phyloP scores from a whole-genome alignment of 257 asterid species.

The Solanum megistacrolobum region DNA sequence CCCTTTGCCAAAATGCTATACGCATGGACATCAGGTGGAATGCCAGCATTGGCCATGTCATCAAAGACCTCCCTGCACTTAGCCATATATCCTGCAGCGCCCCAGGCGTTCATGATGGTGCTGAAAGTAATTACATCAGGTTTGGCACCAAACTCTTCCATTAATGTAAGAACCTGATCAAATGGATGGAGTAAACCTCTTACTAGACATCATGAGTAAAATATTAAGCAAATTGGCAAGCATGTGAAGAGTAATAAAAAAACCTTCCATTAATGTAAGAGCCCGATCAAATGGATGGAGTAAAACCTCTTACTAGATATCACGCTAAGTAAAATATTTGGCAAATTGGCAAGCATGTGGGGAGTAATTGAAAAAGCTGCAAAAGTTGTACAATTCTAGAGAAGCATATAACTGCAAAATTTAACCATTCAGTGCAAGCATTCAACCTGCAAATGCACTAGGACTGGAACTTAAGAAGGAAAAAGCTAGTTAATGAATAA shows the following conservation, averaged over 20 bases:
- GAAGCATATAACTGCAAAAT: not conserved
- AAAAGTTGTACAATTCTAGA: not conserved
- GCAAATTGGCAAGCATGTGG: not conserved
- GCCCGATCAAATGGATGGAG: conserved; percentile 19
- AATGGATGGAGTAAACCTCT: not conserved
- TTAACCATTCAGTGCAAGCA: not conserved
- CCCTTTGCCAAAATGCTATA: conserved; percentile 68
- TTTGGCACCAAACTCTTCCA: conserved; percentile 49
- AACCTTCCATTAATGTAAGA: conserved; percentile 46
- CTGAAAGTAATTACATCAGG: conserved; percentile 63
- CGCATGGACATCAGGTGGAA: conserved; percentile 45
- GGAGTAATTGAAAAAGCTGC: not conserved
- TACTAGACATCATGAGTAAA: not conserved
- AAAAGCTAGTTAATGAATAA: not conserved
- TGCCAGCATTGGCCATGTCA: conserved; percentile 52
- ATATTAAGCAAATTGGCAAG: not conserved
- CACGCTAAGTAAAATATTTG: not conserved
- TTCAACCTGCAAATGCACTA: not conserved
- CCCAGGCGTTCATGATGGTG: conserved; percentile 72
- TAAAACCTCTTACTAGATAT: not conserved
- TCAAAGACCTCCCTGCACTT: conserved; percentile 57
- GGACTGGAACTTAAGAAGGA: not conserved
- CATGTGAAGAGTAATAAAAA: not conserved
- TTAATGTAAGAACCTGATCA: conserved; percentile 42
- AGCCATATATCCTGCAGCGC: conserved; percentile 52